These are phyloP conservation scores for Erythrobasidium hasegawianum DNA, from an alignment of 1,284 basidiomycete species.

Conservation along the genomic window DNA sequence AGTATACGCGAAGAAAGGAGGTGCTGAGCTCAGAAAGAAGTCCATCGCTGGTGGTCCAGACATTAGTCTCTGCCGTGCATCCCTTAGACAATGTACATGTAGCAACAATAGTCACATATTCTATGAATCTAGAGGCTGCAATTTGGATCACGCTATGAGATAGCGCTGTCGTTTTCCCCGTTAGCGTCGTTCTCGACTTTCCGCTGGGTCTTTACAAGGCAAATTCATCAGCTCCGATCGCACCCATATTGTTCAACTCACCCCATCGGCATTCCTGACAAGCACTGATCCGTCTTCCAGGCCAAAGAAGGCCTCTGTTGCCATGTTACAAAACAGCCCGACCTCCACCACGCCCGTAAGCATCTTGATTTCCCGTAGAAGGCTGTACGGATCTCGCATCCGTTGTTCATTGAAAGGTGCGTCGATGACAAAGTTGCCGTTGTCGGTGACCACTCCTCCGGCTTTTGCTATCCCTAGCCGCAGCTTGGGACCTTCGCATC, in stretches of 20 bases:
- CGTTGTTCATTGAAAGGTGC: conserved; percentile 71
- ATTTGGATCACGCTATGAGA: too few species aligned
- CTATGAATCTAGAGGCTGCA: neutral
- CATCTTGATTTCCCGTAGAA: conserved; percentile 46
- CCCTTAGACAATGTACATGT: too few species aligned
- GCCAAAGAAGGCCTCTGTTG: conserved; percentile 93
- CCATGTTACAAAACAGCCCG: conserved; percentile 88
- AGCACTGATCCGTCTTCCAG: conserved; percentile 27
- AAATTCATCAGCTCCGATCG: too few species aligned
- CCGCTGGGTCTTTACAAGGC: conserved; percentile 18
- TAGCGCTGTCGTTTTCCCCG: conserved; percentile 7
- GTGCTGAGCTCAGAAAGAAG: too few species aligned
- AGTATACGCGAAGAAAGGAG: too few species aligned
- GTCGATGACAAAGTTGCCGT: conserved; percentile 82
- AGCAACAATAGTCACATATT: neutral
- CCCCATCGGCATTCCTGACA: conserved; percentile 23
- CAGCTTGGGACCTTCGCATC: neutral
- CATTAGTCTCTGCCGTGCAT: too few species aligned
- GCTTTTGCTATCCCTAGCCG: conserved; percentile 7
- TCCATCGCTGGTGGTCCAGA: too few species aligned
- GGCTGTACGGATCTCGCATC: conserved; percentile 64
- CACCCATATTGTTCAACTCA: neutral
- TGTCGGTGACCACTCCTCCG: conserved; percentile 18
- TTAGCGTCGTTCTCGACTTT: conserved; percentile 16
- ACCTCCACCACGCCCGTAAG: conserved; percentile 96